Conservation (phyloP, 228 moss, liverwort and hornwort species). For the Sphagnum magellanicum region DNA sequence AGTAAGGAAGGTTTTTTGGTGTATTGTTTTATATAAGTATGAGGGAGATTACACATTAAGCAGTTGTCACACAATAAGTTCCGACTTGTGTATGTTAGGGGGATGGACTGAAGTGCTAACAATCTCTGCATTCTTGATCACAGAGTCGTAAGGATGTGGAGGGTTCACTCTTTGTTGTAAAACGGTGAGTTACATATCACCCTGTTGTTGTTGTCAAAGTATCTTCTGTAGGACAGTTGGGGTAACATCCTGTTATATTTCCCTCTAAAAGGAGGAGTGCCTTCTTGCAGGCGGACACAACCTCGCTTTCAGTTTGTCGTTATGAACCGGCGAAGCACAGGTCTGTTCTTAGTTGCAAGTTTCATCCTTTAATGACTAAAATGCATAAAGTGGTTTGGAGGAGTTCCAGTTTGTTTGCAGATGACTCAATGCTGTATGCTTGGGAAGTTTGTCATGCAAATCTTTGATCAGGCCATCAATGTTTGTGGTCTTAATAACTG, state of each 20-base stretch:
- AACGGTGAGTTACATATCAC: constrained; percentile 54
- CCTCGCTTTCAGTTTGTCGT: constrained; percentile 99
- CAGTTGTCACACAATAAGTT: too few relatives aligned
- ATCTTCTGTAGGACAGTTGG: background rate
- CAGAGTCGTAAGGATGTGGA: constrained; percentile 99
- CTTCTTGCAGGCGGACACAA: constrained; percentile 65
- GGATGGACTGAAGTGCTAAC: background rate
- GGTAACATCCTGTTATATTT: too few relatives aligned
- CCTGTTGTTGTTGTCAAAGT: background rate
- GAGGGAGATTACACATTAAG: too few relatives aligned
- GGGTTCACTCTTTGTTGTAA: constrained; percentile 97
- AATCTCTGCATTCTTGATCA: constrained; percentile 11
- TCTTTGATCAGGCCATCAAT: too few relatives aligned
- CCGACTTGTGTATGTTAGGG: too few relatives aligned
- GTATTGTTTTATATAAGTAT: too few relatives aligned
- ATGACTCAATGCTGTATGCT: too few relatives aligned
- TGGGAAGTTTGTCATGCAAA: too few relatives aligned
- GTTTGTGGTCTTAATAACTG: too few relatives aligned
- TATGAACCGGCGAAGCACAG: constrained; percentile 98
- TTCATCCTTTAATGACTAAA: background rate
- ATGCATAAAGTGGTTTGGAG: too few relatives aligned
- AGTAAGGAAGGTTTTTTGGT: too few relatives aligned
- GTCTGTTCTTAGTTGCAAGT: constrained; percentile 22
- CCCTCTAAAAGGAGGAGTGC: constrained; percentile 10
- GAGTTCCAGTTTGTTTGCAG: too few relatives aligned